Evolutionary conservation across 2,329 filamentous ascomycete genomes (phyloP), one percentile per base, ranked within the genome.

Genomic region (Claviceps purpurea): DNA sequence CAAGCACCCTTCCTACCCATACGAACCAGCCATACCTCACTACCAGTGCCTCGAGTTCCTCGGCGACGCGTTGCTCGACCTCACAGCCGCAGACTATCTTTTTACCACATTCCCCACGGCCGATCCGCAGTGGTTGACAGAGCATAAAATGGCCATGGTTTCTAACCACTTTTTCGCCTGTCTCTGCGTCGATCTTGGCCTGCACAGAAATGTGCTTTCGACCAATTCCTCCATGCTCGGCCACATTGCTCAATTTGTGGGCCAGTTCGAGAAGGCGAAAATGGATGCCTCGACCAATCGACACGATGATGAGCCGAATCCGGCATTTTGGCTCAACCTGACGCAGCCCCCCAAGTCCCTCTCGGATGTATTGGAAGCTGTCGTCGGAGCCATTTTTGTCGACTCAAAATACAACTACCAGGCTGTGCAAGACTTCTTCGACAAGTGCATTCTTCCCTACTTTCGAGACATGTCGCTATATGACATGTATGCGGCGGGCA

Each of bases 141-240:
- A 97, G 68, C 91, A 97, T 74, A 97, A 97, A 70, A 96, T 94
- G 83, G 89, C 90, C n/a, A 96, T 98, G 87, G 90, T 93, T 0
- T 93, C 88, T 50, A 98, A 98, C 70, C 89, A 90, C 55, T 98
- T 97, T 62, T 76, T 96, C 1, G 89, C 87, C 1, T 87, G 83
- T 18, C 73, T 97, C 3, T 85, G 85, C 54, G 87, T 94, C 3
- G 77, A 80, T 47, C 76, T 97, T 0, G 84, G 79, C 0, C 84
- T 97, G 52, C 82, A 96, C 62, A 78, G 73, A 48, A 83, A 91
- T 62, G 69, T 97, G 16, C 77, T 81, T 0, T 69, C 74, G 5
- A 73, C 85, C 8, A 71, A 70, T 2, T 59, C 67, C 0, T 30
- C 56, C 0, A 58, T 70, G 0, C 66, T 74, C 38, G 68, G 64